Evolutionary conservation across 148 eudicot genomes (phyloP).

Genomic region (Rheum nobile): DNA sequence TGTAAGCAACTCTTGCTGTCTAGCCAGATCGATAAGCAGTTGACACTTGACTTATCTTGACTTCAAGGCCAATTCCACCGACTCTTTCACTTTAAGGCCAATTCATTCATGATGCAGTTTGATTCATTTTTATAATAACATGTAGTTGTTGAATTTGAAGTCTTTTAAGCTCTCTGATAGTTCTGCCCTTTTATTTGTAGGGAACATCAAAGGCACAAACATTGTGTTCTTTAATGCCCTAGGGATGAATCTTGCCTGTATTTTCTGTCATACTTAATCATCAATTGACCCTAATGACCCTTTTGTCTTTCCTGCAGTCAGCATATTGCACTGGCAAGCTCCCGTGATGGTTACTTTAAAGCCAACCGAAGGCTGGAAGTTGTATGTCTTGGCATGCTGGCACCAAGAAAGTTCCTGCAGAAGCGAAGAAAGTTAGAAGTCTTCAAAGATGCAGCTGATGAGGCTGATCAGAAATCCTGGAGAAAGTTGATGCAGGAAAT

Average conservation of each 20-base stretch:
- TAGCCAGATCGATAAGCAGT: neutral
- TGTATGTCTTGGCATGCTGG: slow-evolving; percentile 73
- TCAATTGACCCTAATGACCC: slow-evolving; percentile 5
- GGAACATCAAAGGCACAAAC: neutral
- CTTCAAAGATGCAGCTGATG: slow-evolving; percentile 72
- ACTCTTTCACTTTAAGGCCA: neutral
- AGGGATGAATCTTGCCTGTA: neutral
- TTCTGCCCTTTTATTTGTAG: neutral
- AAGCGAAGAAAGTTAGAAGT: slow-evolving; percentile 63
- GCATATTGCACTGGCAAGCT: slow-evolving; percentile 23
- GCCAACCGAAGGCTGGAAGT: slow-evolving; percentile 39
- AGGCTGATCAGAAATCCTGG: slow-evolving; percentile 81
- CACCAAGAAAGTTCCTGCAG: slow-evolving; percentile 89
- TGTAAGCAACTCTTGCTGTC: neutral
- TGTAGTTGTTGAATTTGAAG: neutral
- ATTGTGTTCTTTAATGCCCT: neutral
- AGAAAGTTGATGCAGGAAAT: slow-evolving; percentile 75
- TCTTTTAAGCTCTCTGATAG: neutral
- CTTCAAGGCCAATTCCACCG: neutral
- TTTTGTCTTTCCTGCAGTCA: slow-evolving; percentile 30
- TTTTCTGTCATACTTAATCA: neutral
- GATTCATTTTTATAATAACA: neutral
- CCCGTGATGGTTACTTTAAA: slow-evolving; percentile 27
- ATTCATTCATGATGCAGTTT: neutral
- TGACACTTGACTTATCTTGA: neutral